These are phyloP conservation scores for Marasmius tenuissimus DNA, from an alignment of 1,284 basidiomycete genomes.

Conservation along the genomic window DNA sequence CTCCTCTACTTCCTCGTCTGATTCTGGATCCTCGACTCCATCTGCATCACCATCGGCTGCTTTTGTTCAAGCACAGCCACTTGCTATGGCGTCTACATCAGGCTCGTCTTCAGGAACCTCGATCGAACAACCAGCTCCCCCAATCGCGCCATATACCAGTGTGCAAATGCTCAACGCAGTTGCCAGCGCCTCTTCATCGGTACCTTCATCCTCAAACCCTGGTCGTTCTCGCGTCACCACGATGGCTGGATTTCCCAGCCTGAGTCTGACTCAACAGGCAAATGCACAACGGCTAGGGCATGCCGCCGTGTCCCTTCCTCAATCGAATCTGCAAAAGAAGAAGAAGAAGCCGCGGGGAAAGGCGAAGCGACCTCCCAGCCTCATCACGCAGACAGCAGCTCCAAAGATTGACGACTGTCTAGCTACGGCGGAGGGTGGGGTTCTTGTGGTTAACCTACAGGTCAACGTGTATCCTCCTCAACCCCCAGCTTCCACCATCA, in stretches of 20 bases:
- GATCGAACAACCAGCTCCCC: too few species aligned
- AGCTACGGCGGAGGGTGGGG: background rate
- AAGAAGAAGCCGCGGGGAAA: background rate
- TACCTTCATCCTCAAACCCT: background rate
- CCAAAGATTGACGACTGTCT: background rate
- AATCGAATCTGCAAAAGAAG: background rate
- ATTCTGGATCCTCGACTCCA: too few species aligned
- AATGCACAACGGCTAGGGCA: background rate
- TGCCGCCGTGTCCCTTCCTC: background rate
- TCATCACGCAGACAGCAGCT: background rate
- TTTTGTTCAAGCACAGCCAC: too few species aligned
- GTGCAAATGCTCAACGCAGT: background rate
- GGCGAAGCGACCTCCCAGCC: background rate
- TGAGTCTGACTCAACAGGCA: background rate
- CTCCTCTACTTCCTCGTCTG: too few species aligned
- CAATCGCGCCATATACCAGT: slow-evolving; percentile 24
- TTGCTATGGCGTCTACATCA: too few species aligned
- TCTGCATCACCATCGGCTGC: too few species aligned
- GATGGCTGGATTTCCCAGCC: background rate
- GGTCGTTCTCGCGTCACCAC: background rate
- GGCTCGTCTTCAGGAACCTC: too few species aligned
- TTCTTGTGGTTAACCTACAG: background rate
- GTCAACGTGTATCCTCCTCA: background rate
- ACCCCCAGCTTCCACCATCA: background rate
- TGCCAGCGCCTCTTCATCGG: background rate